A percentile compares a stretch with the other conserved stretches of the same genome.
Conservation (phyloP, 2,329 filamentous ascomycete genomes). For the Aschersonia sp. region DNA sequence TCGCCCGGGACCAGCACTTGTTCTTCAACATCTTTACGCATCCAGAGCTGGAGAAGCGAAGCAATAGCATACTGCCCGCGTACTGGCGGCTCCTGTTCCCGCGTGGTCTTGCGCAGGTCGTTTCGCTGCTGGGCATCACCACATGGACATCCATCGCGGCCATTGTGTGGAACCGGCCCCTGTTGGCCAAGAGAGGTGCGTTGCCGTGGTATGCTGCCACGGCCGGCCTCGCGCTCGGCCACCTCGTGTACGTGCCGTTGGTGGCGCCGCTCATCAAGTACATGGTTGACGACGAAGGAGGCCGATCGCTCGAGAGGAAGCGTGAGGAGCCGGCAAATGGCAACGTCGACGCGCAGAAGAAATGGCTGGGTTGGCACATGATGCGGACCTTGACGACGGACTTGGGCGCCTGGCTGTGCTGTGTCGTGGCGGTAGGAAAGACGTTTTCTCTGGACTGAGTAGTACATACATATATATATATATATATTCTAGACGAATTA, state of each 20-base stretch:
- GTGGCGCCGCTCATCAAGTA: constrained; percentile 17
- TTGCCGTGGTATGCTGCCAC: constrained; percentile 17
- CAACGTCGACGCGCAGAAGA: constrained; percentile 14
- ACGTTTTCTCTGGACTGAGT: constrained; percentile 3
- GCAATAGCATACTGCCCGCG: constrained; percentile 22
- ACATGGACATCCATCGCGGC: constrained; percentile 13
- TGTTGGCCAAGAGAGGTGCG: constrained; percentile 12
- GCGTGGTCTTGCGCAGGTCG: constrained; percentile 16
- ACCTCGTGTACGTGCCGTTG: constrained; percentile 18
- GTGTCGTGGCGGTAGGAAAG: constrained; percentile 10
- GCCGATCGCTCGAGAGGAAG: constrained; percentile 5
- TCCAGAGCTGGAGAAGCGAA: constrained; percentile 12
- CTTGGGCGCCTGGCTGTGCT: constrained; percentile 18
- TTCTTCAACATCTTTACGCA: constrained; percentile 24
- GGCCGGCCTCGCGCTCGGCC: constrained; percentile 15
- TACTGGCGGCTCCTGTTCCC: constrained; percentile 28
- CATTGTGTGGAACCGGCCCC: constrained; percentile 9
- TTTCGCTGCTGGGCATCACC: constrained; percentile 20
- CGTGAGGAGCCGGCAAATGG: constrained; percentile 7
- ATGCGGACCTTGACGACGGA: constrained; percentile 18
- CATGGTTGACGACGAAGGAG: constrained; percentile 12
- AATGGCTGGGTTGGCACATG: constrained; percentile 17
- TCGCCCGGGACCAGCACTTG: constrained; percentile 27
- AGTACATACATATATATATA: background rate
- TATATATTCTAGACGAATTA: too few species aligned